Evolutionary conservation across 371 early-diverging fungal species (phyloP), one percentile per base, ranked within the genome.

Genomic region (Phascolomyces articulosus): DNA sequence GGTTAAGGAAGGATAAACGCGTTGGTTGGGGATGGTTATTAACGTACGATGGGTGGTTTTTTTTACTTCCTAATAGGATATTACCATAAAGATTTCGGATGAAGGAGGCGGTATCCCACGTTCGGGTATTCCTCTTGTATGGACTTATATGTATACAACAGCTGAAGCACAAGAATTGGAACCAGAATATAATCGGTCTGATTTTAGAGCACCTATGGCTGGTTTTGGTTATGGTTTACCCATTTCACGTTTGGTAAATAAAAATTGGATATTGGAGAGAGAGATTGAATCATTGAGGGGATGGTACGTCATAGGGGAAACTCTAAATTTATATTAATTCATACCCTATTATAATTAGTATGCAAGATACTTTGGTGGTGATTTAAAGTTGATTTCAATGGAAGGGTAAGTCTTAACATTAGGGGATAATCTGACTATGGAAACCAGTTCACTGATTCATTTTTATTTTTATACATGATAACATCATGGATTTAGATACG

Each of bases 121-220:
- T 56, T 90, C 93, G 40, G 95, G 91, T 21, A 91, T 96, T 77
- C 94, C 94, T 28, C 80, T 94, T 65, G 95, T 97, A 24, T 97
- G 96, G 97, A 95, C 97, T 7, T 97, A 97, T 74, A 93, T 97
- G 96, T 96, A 97, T 66, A 97, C 98, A 1, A 98, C 98, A 1
- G 98, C 98, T 23, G 86, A 93, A 68, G 85, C 91, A 55, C 96
- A 95, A 61, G 82, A 86, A 60, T 71, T 96, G 58, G 96, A 96
- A 55, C 94, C 94, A 3, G 91, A 89, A 20, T 91, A 86, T 67
- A 90, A 86, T 72, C 77, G 90, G 69, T 87, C 93, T 20, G 98
- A 97, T 71, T 97, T 96, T 70, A 90, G 93, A 73, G 98, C 98
- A 7, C 98, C 98, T 8, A 87, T 98, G 89, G 98, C 98, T 24